These are phyloP conservation scores for Suillus spraguei DNA, from an alignment of 768 basidiomycete species.

Conservation along the genomic window DNA sequence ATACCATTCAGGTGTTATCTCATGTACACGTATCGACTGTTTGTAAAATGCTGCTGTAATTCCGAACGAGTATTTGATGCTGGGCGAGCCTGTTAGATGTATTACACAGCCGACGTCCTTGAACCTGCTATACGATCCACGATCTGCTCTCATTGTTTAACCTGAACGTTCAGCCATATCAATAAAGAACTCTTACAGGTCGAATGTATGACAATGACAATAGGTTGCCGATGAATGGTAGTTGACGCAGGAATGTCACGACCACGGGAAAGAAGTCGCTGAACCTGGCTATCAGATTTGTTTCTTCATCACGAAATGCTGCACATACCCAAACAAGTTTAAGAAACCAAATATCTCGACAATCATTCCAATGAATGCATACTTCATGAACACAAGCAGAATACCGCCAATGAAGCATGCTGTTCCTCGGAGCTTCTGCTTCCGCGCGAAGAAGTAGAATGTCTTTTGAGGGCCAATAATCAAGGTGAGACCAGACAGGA, in stretches of 20 bases:
- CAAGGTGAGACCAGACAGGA: slow-evolving; percentile 90
- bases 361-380: slow-evolving; percentile 91
- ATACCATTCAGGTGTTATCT: not conserved
- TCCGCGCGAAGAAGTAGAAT: slow-evolving; percentile 96
- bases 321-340: slow-evolving; percentile 88
- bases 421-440: slow-evolving; percentile 92
- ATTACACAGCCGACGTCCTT: slow-evolving; percentile 70
- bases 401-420: slow-evolving; percentile 89
- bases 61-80: not conserved
- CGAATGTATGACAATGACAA: slow-evolving; percentile 88
- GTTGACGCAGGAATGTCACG: slow-evolving; percentile 91
- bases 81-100: not conserved
- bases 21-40: not conserved
- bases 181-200: slow-evolving; percentile 51
- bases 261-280: slow-evolving; percentile 99
- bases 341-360: slow-evolving; percentile 97
- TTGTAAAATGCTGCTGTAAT: not conserved
- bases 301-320: slow-evolving; percentile 10
- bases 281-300: slow-evolving; percentile 15
- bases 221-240: slow-evolving; percentile 88
- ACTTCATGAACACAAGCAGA: slow-evolving; percentile 90
- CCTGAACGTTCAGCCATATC: not conserved
- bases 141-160: slow-evolving; percentile 43
- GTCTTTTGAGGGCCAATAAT: slow-evolving; percentile 98
- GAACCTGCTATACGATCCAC: slow-evolving; percentile 83